phyloP scores from a whole-genome alignment of 2,329 filamentous ascomycete species.

The Fusarium coicis region DNA sequence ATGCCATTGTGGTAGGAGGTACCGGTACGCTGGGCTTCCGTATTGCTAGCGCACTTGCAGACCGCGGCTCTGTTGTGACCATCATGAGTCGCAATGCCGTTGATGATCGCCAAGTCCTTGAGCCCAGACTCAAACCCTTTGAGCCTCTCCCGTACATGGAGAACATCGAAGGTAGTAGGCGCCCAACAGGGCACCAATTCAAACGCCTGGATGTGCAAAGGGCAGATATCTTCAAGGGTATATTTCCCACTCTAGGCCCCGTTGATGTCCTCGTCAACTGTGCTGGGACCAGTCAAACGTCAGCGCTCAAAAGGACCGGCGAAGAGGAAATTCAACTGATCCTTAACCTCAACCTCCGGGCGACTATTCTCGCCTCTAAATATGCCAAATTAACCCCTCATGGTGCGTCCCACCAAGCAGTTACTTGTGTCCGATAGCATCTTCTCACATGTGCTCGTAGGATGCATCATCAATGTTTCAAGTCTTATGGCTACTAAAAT shows the following conservation, averaged over 20 bases:
- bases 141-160: conserved; percentile 5
- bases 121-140: conserved; percentile 47
- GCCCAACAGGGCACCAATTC: conserved; percentile 48
- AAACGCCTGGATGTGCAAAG: conserved; percentile 49
- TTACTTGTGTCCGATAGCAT: not conserved
- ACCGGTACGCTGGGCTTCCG: conserved; percentile 76
- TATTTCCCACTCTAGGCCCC: conserved; percentile 49
- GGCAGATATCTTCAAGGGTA: conserved; percentile 44
- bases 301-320: conserved; percentile 67
- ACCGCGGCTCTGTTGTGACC: conserved; percentile 67
- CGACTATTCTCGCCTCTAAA: conserved; percentile 72
- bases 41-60: conserved; percentile 74
- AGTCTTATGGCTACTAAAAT: conserved; percentile 78
- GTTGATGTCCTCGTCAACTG: conserved; percentile 79
- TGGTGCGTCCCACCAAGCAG: conserved; percentile 40
- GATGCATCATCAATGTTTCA: conserved; percentile 83
- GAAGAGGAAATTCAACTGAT: conserved; percentile 64
- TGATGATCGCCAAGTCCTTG: conserved; percentile 56
- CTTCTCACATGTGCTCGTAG: conserved; percentile 46
- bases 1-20: conserved; percentile 74
- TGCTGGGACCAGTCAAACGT: conserved; percentile 76
- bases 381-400: conserved; percentile 50
- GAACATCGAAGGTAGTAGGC: not conserved
- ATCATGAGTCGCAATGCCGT: conserved; percentile 68
- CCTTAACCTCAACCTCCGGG: conserved; percentile 76